Base-by-base conservation (phyloP, 257 asterid genomes). In the Solanum gracilifrons region DNA sequence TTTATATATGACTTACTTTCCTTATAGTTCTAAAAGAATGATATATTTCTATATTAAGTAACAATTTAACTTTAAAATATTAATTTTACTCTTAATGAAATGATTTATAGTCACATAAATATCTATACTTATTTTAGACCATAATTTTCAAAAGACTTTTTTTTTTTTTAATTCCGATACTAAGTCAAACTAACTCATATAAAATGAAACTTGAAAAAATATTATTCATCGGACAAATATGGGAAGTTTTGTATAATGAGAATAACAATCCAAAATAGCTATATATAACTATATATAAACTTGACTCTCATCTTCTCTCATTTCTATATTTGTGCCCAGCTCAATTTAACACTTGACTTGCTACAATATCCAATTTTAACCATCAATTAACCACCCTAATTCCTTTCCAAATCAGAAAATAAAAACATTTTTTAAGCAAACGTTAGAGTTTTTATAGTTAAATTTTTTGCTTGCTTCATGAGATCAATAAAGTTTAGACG, bases 191-290 rank as follows among this genome's bases (percentile, higher is more conserved):
- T 18, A 55, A 18, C 11, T 55, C 4, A 2, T 6, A 18, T 20
- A 55, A 55, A 55, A 55, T 18, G 1, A 0, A 55, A 55, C 1
- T 0, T 0, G 1, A 0, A 18, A 18, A 18, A 55, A 1, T 6
- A 6, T 18, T 6, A 18, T 55, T 55, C 15, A 62, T 62, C 4
- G 13, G 23, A 62, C 27, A 62, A n/a, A n/a, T 29, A 72, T 72
- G 41, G 7, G 7, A 16, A 32, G 13, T 8, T 72, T 16, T 32
- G 41, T 32, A 33, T 31, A 18, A 72, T 13, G 79, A 72, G 43
- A 72, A 72, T 32, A 16, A 32, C 41, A 16, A 72, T 32, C 43
- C 41, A 72, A 32, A 72, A 16, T 71, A 23, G 13, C 39, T 32
- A 16, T 15, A 7, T 66, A 3, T 66, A 66, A 27, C 68, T 62